These are phyloP conservation scores for Aspergillus ruber DNA, from an alignment of 2,329 filamentous ascomycete species.

Conservation along the genomic window DNA sequence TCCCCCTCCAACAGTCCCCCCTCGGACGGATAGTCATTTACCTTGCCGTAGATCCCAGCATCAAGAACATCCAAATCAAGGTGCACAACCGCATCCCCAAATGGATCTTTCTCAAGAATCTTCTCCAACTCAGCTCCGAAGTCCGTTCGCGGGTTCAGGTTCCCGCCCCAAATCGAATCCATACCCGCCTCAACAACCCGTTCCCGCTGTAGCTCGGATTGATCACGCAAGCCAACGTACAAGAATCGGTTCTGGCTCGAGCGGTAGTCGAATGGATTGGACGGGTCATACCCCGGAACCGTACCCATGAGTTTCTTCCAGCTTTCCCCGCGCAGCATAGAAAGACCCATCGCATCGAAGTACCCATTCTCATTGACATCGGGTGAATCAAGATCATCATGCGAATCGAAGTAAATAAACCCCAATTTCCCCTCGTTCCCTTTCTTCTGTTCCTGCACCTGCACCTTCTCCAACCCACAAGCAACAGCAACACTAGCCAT, in stretches of 20 bases:
- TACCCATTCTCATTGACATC: slow-evolving; percentile 32
- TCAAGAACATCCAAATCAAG: slow-evolving; percentile 34
- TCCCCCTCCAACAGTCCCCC: slow-evolving; percentile 24
- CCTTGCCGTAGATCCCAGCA: slow-evolving; percentile 22
- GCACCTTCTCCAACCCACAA: slow-evolving; percentile 24
- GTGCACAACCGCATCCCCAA: slow-evolving; percentile 24
- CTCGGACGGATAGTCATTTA: slow-evolving; percentile 30
- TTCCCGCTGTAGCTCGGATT: slow-evolving; percentile 20
- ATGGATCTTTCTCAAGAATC: slow-evolving; percentile 5
- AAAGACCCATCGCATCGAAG: slow-evolving; percentile 32
- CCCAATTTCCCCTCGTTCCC: slow-evolving; percentile 9
- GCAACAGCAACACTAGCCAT: slow-evolving; percentile 30
- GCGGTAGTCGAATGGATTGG: slow-evolving; percentile 3
- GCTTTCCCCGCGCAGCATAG: slow-evolving; percentile 31
- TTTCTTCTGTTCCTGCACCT: not conserved
- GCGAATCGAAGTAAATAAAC: slow-evolving; percentile 41
- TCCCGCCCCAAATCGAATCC: slow-evolving; percentile 22
- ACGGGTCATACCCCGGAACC: slow-evolving; percentile 21
- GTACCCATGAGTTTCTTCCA: slow-evolving; percentile 26
- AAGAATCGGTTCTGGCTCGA: slow-evolving; percentile 11
- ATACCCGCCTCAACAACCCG: slow-evolving; percentile 27
- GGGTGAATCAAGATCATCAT: slow-evolving; percentile 37
- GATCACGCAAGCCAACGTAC: slow-evolving; percentile 23
- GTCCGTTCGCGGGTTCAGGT: slow-evolving; percentile 7
- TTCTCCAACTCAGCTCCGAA: slow-evolving; percentile 9